phyloP scores from a whole-genome alignment of 768 basidiomycete genomes.

The Agaricus sinodeliciosus region DNA sequence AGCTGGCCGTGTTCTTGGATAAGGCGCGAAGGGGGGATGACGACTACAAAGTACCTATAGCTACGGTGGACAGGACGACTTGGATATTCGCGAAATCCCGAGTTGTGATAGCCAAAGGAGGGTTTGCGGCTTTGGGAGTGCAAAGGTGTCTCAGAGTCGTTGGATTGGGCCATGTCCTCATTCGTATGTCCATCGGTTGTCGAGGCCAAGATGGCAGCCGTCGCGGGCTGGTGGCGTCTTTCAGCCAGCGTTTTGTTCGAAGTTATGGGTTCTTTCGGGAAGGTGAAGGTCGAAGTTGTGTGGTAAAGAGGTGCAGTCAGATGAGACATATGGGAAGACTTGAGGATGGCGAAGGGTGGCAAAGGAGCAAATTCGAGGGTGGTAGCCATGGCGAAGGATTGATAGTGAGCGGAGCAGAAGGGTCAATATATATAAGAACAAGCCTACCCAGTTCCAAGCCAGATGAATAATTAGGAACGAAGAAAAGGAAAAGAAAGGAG shows the following conservation, averaged over 20 bases:
- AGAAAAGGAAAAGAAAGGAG: background rate
- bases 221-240: constrained; percentile 2
- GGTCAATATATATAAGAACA: background rate
- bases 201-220: background rate
- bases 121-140: background rate
- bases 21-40: constrained; percentile 58
- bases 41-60: constrained; percentile 54
- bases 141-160: constrained; percentile 38
- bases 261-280: constrained; percentile 31
- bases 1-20: constrained; percentile 52
- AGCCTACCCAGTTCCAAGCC: no score
- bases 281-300: constrained; percentile 40
- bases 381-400: background rate
- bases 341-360: background rate
- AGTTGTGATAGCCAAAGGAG: constrained; percentile 49
- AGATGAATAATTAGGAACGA: no score
- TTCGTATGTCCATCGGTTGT: constrained; percentile 14
- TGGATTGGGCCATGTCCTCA: constrained; percentile 6
- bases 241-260: constrained; percentile 34
- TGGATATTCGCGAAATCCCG: constrained; percentile 36
- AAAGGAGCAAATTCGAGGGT: constrained; percentile 3
- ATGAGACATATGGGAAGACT: constrained; percentile 29
- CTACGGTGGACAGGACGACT: constrained; percentile 32
- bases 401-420: background rate
- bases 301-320: constrained; percentile 35